Base-by-base conservation (phyloP, 768 basidiomycete species). In the Amanita thiersii region DNA sequence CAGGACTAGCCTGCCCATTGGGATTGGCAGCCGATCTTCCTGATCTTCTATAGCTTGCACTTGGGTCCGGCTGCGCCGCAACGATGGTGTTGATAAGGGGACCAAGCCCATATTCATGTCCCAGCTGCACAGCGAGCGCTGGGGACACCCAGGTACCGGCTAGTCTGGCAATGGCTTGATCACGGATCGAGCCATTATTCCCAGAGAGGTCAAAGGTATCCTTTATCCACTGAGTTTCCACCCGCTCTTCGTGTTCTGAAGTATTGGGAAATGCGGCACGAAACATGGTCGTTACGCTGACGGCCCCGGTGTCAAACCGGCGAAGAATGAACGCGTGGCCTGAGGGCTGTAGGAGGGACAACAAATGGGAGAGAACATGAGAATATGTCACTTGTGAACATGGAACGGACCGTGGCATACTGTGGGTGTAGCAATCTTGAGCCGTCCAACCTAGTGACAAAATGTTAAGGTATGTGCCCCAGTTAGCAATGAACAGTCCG, bases 221-320 rank as follows among this genome's bases (percentile, higher is more conserved):
- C 55, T 83, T 86, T 45, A 92, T 81, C 87, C 88, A 94, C 30
- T 76, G 71, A 30, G 85, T 69, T 59, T 96, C 92, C 9, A 62
- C 64, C 58, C 76, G 81, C 60, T 97, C 92, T 12, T 83, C 79
- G 36, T 71, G 65, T 1, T 91, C 87, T 31, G 68, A 65, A 3
- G 90, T 86, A 28, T 70, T 75, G 7, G 92, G 92, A 60, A 90
- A 97, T 0, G 90, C 90, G 5, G 91, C 91, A 45, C 91, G 86
- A 66, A 87, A 94, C 91, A 97, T 94, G 43, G 92, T 94, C 7
- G 92, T 94, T 7, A 92, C 75, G 49, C 83, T 86, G 62, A 97
- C 76, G 14, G 90, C 90, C 45, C 86, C 82, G 2, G 92, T 94
- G 62, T 97, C 93, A 52, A 86, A 92, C 41, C 93, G 80, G 33